phyloP scores from a whole-genome alignment of 768 basidiomycete genomes.

The Tremella mesenterica region DNA sequence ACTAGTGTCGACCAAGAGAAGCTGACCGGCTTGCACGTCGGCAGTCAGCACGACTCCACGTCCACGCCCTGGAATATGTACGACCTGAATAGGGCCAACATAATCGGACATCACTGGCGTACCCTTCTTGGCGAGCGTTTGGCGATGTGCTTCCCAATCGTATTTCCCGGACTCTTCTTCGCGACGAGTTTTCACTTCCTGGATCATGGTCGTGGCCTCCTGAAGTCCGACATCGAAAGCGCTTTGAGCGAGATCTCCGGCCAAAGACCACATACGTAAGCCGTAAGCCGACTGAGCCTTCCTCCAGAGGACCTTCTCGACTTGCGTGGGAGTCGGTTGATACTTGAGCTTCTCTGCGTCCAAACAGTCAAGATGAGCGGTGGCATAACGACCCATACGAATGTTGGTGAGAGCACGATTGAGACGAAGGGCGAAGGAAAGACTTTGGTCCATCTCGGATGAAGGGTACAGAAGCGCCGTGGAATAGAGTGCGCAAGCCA shows the following conservation, averaged over 20 bases:
- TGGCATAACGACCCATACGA: background rate
- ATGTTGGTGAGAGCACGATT: slow-evolving; percentile 5
- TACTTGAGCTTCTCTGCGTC: background rate
- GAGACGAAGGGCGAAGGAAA: background rate
- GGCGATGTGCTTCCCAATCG: background rate
- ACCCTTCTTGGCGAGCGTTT: background rate
- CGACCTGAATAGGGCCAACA: slow-evolving; percentile 1
- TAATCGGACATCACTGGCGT: slow-evolving; percentile 4
- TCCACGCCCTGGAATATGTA: background rate
- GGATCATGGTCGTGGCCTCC: background rate
- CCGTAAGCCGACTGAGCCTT: background rate
- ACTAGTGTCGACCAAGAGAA: slow-evolving; percentile 3
- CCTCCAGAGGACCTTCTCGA: background rate
- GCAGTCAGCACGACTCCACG: slow-evolving; percentile 2
- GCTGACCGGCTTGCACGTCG: slow-evolving; percentile 4
- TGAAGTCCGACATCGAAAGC: background rate
- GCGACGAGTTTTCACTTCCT: background rate
- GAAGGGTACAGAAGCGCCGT: background rate
- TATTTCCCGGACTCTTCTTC: background rate
- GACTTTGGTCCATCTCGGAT: background rate
- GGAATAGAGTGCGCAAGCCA: background rate
- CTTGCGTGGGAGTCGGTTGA: background rate
- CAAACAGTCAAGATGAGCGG: slow-evolving; percentile 6
- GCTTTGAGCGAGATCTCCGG: background rate
- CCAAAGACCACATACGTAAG: background rate